A percentile compares a stretch with the other conserved stretches of the same genome.
These are phyloP conservation scores for Malbranchea zuffiana DNA, from an alignment of 2,329 filamentous ascomycete species.

Conservation along the genomic window DNA sequence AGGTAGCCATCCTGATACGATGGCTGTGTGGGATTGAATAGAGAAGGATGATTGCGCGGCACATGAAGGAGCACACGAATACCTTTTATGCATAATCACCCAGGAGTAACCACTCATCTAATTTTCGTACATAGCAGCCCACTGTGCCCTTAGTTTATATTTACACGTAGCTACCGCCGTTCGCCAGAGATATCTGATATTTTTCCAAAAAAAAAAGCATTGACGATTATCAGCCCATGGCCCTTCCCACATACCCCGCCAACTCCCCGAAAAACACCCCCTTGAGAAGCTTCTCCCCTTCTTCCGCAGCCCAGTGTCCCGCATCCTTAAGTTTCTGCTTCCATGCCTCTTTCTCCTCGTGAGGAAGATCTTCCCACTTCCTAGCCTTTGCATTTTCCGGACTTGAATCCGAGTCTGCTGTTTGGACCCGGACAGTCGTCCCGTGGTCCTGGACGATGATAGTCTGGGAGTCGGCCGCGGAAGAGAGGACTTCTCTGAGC, in stretches of 20 bases:
- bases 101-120: too few species aligned
- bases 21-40: too few species aligned
- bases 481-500: conserved; percentile 23
- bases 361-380: conserved; percentile 60
- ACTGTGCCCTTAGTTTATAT: too few species aligned
- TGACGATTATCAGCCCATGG: neutral
- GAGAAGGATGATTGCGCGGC: too few species aligned
- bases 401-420: neutral
- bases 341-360: conserved; percentile 56
- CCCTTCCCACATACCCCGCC: conserved; percentile 28
- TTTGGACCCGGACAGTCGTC: conserved; percentile 2
- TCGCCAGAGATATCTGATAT: neutral
- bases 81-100: too few species aligned
- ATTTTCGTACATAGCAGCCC: too few species aligned
- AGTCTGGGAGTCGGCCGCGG: conserved; percentile 16
- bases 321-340: conserved; percentile 56
- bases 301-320: conserved; percentile 67
- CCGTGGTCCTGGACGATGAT: conserved; percentile 14
- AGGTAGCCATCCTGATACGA: too few species aligned
- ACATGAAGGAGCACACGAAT: too few species aligned
- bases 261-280: conserved; percentile 68
- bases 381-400: conserved; percentile 12
- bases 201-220: neutral
- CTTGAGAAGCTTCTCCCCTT: conserved; percentile 66
- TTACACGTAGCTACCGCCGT: too few species aligned